Evolutionary conservation across 2,329 filamentous ascomycete species (phyloP), one percentile per base, ranked within the genome.

Genomic region (Plenodomus lindquistii): DNA sequence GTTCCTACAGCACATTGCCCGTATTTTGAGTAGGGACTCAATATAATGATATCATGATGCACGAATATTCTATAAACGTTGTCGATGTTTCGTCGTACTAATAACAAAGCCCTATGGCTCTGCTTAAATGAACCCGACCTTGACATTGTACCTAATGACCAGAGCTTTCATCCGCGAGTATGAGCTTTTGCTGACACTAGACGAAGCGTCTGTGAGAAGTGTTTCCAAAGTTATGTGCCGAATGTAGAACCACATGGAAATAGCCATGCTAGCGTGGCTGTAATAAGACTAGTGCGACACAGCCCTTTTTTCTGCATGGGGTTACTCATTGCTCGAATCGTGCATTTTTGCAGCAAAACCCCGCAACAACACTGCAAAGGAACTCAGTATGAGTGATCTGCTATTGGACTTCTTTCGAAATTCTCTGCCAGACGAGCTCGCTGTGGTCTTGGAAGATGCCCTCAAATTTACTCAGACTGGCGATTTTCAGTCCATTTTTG

Each of bases 391-490:
- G 75, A 61, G 63, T 8, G 77, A 79, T 51, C 60, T 73, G 15
- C 57, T 79, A 7, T 40, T 78, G 10, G 47, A 42, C n/a, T 73
- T 74, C 55, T 66, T 79, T 18, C 69, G 74, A 29, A 62, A 59
- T 20, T 70, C 65, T 10, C 58, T 79, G 38, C 75, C 76, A 0
- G 66, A 72, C 8, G 76, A 79, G 48, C 60, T 78, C 2, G 71
- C 67, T 10, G 57, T 57, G 8, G 62, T 72, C 10, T 61, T 77
- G 3, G 63, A 69, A 44, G 61, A 70, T 22, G 62, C 70, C 11
- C 56, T 80, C 19, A 60, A 67, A 22, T 57, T 67, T 6, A 63
- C 77, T 35, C 73, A 77, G 61, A 63, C 67, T 22, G 76, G 76
- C 43, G 62, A 78, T 37, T 78, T 75, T 50, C 60, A 70, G 43